Base-by-base conservation (phyloP, 805 yeast genomes). In the Groenewaldozyma salmanticensis region DNA sequence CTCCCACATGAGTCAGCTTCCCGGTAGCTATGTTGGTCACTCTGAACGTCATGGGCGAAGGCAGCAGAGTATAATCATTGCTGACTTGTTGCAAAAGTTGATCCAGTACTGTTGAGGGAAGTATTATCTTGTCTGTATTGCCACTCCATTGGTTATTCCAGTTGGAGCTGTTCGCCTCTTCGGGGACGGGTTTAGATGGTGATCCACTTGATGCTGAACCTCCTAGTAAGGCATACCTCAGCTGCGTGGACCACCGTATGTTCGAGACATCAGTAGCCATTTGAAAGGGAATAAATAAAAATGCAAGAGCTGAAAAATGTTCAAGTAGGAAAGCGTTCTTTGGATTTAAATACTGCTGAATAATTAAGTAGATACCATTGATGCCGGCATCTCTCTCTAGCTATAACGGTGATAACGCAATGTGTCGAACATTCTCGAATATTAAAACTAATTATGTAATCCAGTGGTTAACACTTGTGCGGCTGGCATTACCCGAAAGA, bases 41-140 rank as follows among this genome's bases (percentile, higher is more conserved):
- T 38, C 46, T 46, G 47, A 66, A 64, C 3, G 64, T 61, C 29
- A 70, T 54, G 1, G 74, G 72, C 35, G 67, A 65, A 2, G 57
- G 56, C 19, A 50, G 39, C 4, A 42, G 42, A 13, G 17, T 17
- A 7, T 32, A 21, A 27, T 33, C 45, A 13, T 35, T 20, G 6
- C 40, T 44, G 11, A 54, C 42, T 21, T 52, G 53, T n/a, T 48
- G 50, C 3, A 62, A 31, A 4, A 60, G 53, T 3, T 37, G 43
- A 31, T 53, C 43, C 3, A 64, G 54, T 4, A 55, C 51, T 5
- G 55, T 45, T 18, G 53, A 52, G 3, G 68, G 68, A 17, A 64
- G 53, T 3, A 58, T 33, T 33, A 60, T 54, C 40, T 63, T 64
- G 42, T 64, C 67, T 20, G 52, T 43, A 31, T 44, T 4, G 31